phyloP scores from a whole-genome alignment of 192 early-diverging fungal genomes.

The Haplosporangium gracile region DNA sequence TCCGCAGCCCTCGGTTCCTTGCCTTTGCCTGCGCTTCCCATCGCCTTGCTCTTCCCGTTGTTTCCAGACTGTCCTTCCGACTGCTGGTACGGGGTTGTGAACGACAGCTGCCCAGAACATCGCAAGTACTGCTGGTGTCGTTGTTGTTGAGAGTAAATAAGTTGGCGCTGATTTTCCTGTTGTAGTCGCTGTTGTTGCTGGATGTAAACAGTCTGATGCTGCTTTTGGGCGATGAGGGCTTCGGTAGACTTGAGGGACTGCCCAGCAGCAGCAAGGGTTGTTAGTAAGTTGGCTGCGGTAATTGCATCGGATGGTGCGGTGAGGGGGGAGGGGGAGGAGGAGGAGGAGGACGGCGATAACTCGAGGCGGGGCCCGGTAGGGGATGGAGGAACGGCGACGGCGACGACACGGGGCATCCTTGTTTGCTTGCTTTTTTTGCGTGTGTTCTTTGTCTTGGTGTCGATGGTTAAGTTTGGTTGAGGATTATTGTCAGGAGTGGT shows the following conservation, averaged over 20 bases:
- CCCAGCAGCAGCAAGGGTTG: neutral
- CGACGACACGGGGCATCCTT: neutral
- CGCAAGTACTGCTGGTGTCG: neutral
- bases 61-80: neutral
- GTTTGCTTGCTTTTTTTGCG: neutral
- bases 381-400: neutral
- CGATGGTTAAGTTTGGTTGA: neutral
- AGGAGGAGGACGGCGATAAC: neutral
- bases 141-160: constrained; percentile 9
- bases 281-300: neutral
- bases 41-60: neutral
- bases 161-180: constrained; percentile 16
- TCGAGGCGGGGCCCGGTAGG: neutral
- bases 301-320: neutral
- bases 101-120: neutral
- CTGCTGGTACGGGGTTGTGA: neutral
- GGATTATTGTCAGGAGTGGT: neutral
- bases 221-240: neutral
- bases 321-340: neutral
- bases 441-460: neutral
- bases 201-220: constrained; percentile 12
- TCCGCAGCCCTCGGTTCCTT: constrained; percentile 1
- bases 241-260: neutral
- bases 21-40: neutral
- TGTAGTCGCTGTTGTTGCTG: constrained; percentile 2